phyloP scores from a whole-genome alignment of 352 stramenopile species.

The Globisporangium irregulare region DNA sequence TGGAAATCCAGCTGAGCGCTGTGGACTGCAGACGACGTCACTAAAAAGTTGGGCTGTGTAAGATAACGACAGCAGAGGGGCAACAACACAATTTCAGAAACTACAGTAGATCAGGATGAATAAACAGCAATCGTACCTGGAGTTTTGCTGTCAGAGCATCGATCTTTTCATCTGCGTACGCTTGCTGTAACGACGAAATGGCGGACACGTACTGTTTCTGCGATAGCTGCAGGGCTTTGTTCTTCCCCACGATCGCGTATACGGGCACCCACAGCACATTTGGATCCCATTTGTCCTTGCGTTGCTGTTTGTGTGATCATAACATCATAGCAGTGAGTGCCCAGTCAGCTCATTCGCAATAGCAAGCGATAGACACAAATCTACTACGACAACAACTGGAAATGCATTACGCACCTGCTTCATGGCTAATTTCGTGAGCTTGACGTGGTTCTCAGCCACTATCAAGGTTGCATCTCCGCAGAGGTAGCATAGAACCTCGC shows the following conservation, averaged over 20 bases:
- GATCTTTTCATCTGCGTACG: slow-evolving; percentile 34
- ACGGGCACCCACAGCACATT: slow-evolving; percentile 36
- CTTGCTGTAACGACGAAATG: slow-evolving; percentile 29
- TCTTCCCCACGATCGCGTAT: slow-evolving; percentile 14
- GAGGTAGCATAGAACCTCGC: slow-evolving; percentile 39
- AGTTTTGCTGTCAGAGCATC: slow-evolving; percentile 35
- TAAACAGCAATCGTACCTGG: slow-evolving; percentile 15
- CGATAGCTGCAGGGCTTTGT: slow-evolving; percentile 13
- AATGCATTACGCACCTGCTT: slow-evolving; percentile 22
- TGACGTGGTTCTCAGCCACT: slow-evolving; percentile 10
- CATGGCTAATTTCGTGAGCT: slow-evolving; percentile 22
- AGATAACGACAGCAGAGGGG: no score
- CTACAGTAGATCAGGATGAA: background rate
- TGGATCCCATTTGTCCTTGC: slow-evolving; percentile 18
- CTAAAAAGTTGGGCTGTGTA: slow-evolving; percentile 25
- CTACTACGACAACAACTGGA: background rate
- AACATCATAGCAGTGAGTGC: background rate
- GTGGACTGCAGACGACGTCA: slow-evolving; percentile 34
- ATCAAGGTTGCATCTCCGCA: slow-evolving; percentile 22
- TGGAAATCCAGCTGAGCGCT: slow-evolving; percentile 43
- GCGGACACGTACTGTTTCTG: slow-evolving; percentile 30
- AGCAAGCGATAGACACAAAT: background rate
- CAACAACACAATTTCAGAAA: no score
- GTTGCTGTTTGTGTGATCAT: slow-evolving; percentile 5
- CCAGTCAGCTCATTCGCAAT: background rate